A percentile compares a stretch with the other conserved stretches of the same genome.
Evolutionary conservation across 495 filamentous ascomycete species (phyloP).

Genomic region (Neurospora sp.): DNA sequence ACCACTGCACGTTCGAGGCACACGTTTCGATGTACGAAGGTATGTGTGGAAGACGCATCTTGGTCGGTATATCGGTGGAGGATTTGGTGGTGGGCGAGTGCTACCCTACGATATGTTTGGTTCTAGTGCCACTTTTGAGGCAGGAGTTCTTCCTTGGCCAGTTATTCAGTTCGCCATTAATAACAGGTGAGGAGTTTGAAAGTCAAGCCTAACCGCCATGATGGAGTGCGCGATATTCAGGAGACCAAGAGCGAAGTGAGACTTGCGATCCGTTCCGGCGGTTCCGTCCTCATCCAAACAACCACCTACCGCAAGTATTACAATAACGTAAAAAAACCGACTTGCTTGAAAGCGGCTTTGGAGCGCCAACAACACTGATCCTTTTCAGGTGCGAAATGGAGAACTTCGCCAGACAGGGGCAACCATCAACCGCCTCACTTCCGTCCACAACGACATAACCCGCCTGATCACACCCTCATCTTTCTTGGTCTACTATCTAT

Average conservation of each 20-base stretch:
- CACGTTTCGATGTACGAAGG: neutral
- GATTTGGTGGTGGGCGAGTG: neutral
- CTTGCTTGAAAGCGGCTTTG: neutral
- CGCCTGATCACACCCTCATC: neutral
- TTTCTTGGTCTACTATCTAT: too few relatives aligned
- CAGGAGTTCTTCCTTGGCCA: neutral
- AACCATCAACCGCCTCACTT: neutral
- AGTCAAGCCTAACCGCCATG: neutral
- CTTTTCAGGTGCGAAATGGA: neutral
- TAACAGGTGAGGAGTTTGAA: neutral
- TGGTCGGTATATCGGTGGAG: neutral
- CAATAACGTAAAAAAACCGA: neutral
- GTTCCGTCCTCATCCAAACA: neutral
- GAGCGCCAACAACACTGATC: neutral
- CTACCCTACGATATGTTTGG: neutral
- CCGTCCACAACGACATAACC: neutral
- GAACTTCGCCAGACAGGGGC: neutral
- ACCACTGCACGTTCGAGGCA: neutral
- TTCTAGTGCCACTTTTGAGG: neutral
- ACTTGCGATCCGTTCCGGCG: neutral
- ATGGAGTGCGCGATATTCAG: neutral
- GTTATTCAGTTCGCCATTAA: neutral
- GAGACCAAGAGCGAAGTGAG: neutral
- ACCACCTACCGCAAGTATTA: neutral
- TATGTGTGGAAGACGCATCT: neutral